Base-by-base conservation (phyloP, 495 filamentous ascomycete species). In the Lasiosphaeriaceae sp. region DNA sequence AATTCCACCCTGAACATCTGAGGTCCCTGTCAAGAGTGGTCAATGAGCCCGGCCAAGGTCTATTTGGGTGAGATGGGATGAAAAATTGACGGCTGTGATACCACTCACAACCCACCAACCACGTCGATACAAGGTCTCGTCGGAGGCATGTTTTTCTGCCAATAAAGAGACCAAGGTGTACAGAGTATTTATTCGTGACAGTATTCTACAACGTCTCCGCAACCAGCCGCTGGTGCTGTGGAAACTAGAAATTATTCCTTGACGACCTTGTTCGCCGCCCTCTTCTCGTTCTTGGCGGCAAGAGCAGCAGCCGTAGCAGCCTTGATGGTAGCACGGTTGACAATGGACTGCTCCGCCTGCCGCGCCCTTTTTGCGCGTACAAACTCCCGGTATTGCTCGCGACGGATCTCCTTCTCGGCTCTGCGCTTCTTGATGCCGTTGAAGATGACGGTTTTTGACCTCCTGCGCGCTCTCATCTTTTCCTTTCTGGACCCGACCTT, bases 401-500 rank as follows among this genome's bases (percentile, higher is more conserved):
- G 62, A 0, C 67, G 54, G 11, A 8, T 52, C 8, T 51, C 57
- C 65, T 62, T 66, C 39, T 53, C 67, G 47, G 61, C n/a, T 55
- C 50, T 59, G 39, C 59, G 55, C 41, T 56, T 52, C 65, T 66
- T 66, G 60, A 65, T 54, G 44, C 29, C 57, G 7, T 21, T 23
- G 45, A 62, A 63, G 55, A 47, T 29, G 19, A 44, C 16, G 17
- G 56, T 58, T 22, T 59, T 57, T 31, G 55, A 66, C 58, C 58
- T 61, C 56, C 66, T 56, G 49, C 63, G 63, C 46, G 56, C 31
- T 14, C 67, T 65, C 57, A 72, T 55, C 61, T 62, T 66, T 23
- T 58, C 62, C 57, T 64, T 67, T 31, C 66, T 54, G 47, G 62
- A 64, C 2, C 55, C 62, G 16, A 48, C 34, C 63, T 66, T 66